Evolutionary conservation across 164 flowering plant species (phyloP).

Genomic region (Vitis labrusca): DNA sequence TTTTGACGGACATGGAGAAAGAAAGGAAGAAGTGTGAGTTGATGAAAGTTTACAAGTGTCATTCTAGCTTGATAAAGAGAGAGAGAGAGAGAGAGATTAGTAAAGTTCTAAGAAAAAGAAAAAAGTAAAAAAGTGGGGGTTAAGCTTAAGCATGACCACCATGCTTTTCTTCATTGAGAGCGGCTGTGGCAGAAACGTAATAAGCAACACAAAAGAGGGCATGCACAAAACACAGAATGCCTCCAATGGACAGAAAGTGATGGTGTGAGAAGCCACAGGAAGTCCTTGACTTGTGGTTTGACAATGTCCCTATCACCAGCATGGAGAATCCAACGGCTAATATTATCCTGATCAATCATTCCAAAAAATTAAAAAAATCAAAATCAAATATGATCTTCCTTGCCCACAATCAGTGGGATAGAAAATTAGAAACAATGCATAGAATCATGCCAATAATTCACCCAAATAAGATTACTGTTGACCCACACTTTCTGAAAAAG

Average conservation of each 20-base stretch:
- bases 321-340: constrained; percentile 55
- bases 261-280: constrained; percentile 82
- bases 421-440: too few relatives aligned
- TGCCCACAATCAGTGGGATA: too few relatives aligned
- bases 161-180: constrained; percentile 8
- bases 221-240: constrained; percentile 83
- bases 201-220: constrained; percentile 61
- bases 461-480: too few relatives aligned
- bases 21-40: too few relatives aligned
- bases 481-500: too few relatives aligned
- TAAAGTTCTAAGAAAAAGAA: not conserved
- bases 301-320: constrained; percentile 67
- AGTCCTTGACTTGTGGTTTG: constrained; percentile 67
- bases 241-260: constrained; percentile 76
- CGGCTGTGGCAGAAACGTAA: constrained; percentile 60
- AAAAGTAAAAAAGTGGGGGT: not conserved
- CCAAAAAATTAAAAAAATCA: not conserved
- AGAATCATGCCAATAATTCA: too few relatives aligned
- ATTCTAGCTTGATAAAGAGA: too few relatives aligned
- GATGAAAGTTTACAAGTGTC: too few relatives aligned
- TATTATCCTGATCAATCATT: constrained; percentile 54
- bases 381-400: not conserved
- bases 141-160: not conserved
- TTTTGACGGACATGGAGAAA: too few relatives aligned
- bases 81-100: not conserved